A percentile compares a stretch with the other conserved stretches of the same genome.
phyloP scores from a whole-genome alignment of 2,329 filamentous ascomycete genomes.

The Juglanconis juglandina region DNA sequence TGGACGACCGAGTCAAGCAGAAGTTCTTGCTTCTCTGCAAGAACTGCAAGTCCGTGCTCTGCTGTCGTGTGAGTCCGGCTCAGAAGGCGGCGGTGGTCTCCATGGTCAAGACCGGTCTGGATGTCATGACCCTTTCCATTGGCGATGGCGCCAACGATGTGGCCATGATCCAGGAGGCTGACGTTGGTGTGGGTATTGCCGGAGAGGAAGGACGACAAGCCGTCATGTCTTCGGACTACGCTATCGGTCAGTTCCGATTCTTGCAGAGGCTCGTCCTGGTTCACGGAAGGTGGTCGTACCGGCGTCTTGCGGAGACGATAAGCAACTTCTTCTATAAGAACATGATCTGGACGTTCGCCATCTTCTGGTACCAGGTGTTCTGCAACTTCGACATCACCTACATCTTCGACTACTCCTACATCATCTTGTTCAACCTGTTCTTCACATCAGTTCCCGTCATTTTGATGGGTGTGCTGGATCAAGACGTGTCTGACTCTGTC shows the following conservation, averaged over 20 bases:
- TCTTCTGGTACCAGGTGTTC: constrained; percentile 98
- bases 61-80: constrained; percentile 92
- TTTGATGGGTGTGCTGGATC: constrained; percentile 93
- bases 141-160: constrained; percentile 95
- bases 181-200: constrained; percentile 94
- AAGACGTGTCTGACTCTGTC: constrained; percentile 92
- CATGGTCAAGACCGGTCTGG: constrained; percentile 90
- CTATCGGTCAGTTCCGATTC: constrained; percentile 90
- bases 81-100: constrained; percentile 96
- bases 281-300: constrained; percentile 94
- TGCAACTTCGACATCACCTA: constrained; percentile 96
- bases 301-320: constrained; percentile 85
- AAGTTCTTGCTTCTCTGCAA: constrained; percentile 95
- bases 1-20: constrained; percentile 78
- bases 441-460: constrained; percentile 95
- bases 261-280: constrained; percentile 81
- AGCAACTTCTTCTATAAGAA: constrained; percentile 99
- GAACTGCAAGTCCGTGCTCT: constrained; percentile 92
- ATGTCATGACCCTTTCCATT: constrained; percentile 93
- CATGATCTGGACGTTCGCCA: constrained; percentile 91
- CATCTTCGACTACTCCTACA: constrained; percentile 96
- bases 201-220: constrained; percentile 90
- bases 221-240: constrained; percentile 94
- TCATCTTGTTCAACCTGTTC: constrained; percentile 91
- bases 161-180: constrained; percentile 95